A percentile compares a stretch with the other conserved stretches of the same genome.
Conservation (phyloP, 2,329 filamentous ascomycete genomes). For the Penicillium fuscoglaucum region DNA sequence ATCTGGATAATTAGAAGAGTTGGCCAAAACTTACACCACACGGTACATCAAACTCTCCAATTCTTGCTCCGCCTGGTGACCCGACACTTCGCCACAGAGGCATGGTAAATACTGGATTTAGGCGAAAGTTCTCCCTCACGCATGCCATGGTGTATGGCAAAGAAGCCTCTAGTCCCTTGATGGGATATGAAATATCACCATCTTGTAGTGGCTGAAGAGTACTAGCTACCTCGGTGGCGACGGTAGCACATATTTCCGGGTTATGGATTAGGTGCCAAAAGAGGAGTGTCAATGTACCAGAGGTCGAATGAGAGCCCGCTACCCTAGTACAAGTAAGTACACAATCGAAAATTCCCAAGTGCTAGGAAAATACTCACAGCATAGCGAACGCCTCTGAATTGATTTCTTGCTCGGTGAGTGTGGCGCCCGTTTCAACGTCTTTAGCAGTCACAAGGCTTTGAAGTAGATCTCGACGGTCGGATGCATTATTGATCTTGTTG, state of each 20-base stretch:
- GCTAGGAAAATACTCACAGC: not conserved
- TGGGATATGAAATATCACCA: constrained; percentile 2
- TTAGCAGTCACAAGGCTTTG: not conserved
- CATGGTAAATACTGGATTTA: constrained; percentile 15
- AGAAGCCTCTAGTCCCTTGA: constrained; percentile 7
- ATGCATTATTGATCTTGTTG: constrained; percentile 2
- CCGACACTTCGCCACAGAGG: constrained; percentile 13
- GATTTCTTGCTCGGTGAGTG: constrained; percentile 10
- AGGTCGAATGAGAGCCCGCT: constrained; percentile 11
- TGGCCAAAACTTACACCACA: not conserved
- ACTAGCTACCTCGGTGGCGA: not conserved
- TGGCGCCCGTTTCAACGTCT: constrained; percentile 2
- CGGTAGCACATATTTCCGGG: not conserved
- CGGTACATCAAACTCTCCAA: constrained; percentile 4
- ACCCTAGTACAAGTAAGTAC: not conserved
- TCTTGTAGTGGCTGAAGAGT: not conserved
- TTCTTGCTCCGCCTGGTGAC: constrained; percentile 3
- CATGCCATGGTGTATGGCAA: constrained; percentile 14
- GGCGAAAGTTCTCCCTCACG: constrained; percentile 14
- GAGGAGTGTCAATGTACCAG: constrained; percentile 10
- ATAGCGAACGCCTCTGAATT: constrained; percentile 12
- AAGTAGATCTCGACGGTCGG: not conserved
- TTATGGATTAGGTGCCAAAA: constrained; percentile 12
- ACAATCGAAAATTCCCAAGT: not conserved
- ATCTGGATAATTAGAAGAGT: not conserved